Evolutionary conservation across 2,329 filamentous ascomycete species (phyloP).

Genomic region (Fusarium heterosporum): DNA sequence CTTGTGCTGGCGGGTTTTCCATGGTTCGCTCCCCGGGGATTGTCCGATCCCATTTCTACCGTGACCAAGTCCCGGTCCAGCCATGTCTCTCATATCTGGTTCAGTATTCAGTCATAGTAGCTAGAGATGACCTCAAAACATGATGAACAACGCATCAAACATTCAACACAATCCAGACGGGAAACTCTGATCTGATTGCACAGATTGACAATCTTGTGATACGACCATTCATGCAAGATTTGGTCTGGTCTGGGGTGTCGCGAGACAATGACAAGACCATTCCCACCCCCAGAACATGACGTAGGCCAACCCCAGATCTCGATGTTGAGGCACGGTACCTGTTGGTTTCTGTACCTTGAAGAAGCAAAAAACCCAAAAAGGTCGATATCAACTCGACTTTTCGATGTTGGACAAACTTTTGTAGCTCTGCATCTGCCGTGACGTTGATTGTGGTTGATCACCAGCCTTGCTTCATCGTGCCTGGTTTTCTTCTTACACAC

Average conservation of each 20-base stretch:
- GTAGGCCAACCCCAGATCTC: slow-evolving; percentile 41
- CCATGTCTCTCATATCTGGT: slow-evolving; percentile 7
- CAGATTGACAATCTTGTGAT: slow-evolving; percentile 24
- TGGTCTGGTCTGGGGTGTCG: slow-evolving; percentile 24
- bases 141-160: slow-evolving; percentile 10
- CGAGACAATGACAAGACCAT: slow-evolving; percentile 4
- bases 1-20: neutral
- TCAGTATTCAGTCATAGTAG: slow-evolving; percentile 20
- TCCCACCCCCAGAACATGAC: slow-evolving; percentile 42
- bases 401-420: slow-evolving; percentile 12
- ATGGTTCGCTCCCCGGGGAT: no score
- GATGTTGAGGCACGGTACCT: slow-evolving; percentile 24
- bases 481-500: slow-evolving; percentile 23
- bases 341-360: neutral
- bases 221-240: slow-evolving; percentile 8
- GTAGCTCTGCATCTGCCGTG: slow-evolving; percentile 36
- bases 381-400: slow-evolving; percentile 27
- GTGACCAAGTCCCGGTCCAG: neutral
- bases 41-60: no score
- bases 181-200: neutral
- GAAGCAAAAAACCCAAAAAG: slow-evolving; percentile 4
- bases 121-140: slow-evolving; percentile 6
- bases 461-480: slow-evolving; percentile 17
- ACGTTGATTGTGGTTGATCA: slow-evolving; percentile 30
- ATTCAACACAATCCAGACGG: neutral